Evolutionary conservation across 2,329 filamentous ascomycete species (phyloP), one percentile per base, ranked within the genome.

Genomic region (Fragosphaeria purpurea): DNA sequence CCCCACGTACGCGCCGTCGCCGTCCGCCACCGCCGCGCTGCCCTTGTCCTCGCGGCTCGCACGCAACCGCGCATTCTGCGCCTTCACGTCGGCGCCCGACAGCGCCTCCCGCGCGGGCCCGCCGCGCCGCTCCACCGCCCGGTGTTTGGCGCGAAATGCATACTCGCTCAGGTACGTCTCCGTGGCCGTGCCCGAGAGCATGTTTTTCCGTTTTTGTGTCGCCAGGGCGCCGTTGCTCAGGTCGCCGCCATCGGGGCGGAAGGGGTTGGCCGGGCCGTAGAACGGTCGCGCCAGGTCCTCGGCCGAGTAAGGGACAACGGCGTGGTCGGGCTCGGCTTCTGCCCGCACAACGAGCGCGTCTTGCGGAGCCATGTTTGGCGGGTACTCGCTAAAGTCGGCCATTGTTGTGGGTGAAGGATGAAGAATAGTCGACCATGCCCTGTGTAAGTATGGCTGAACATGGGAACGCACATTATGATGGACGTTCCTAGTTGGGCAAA

Each of bases 131-230:
- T 91, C 84, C 53, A 93, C 79, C 2, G 88, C 89, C 51, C 88
- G 84, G 64, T 96, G 90, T 57, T 93, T 89, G 61, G 80, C 80
- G 58, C 88, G 82, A 65, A 98, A 98, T 1, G 87, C 89, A 56
- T 91, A 81, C 62, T 97, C 93, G 65, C 88, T 95, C 56, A 98
- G 81, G 58, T 80, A 86, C 0, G 86, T 89, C 67, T 98, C 91
- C 59, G 93, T 79, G 2, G 93, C 93, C 60, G 80, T 85, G 9
- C 93, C 93, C 0, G 93, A 96, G 9, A 87, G 75, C 1, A 90
- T 76, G 55, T 89, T 91, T 63, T 90, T 91, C 53, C 86, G 81
- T 67, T 90, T 91, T 53, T 82, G 64, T 1, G 69, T 67, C 46
- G 71, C 77, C 22, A 37, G 35, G 31, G 37, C 47, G 34, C 33